Evolutionary conservation across 129 eudicot species (phyloP).

Genomic region (Centaurea solstitialis): DNA sequence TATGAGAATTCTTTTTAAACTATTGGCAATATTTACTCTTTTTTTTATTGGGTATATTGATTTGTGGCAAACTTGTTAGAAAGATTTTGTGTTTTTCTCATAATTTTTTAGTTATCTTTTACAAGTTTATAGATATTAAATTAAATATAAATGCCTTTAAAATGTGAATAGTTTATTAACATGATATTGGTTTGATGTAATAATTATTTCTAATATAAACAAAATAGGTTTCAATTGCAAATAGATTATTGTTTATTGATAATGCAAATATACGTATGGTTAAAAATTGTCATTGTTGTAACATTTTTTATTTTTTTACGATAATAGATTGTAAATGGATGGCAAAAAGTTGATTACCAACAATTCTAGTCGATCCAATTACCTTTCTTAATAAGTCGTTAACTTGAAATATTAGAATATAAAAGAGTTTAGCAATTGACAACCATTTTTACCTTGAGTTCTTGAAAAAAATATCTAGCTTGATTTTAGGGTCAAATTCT

Average conservation of each 20-base stretch:
- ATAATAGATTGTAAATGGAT: no score
- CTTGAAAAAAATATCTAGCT: no score
- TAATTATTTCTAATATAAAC: background rate
- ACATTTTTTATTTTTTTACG: no score
- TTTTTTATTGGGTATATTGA: slow-evolving; percentile 5
- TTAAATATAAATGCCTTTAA: background rate
- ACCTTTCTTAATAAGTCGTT: no score
- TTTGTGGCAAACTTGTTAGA: slow-evolving; percentile 6
- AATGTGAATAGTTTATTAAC: background rate
- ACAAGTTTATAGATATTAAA: background rate
- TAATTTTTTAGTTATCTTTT: background rate
- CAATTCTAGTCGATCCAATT: no score
- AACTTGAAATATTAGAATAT: no score
- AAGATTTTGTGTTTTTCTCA: slow-evolving; percentile 1
- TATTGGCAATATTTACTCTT: background rate
- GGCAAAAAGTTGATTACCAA: no score
- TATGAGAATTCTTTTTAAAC: slow-evolving; percentile 19
- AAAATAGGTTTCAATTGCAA: background rate
- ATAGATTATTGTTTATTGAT: background rate
- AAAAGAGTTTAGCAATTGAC: no score
- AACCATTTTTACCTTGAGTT: no score
- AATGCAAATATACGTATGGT: background rate
- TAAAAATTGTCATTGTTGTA: background rate
- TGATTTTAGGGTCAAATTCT: no score
- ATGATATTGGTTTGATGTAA: background rate